These are phyloP conservation scores for Alloascoidea africana DNA, from an alignment of 805 yeast genomes.

Conservation along the genomic window DNA sequence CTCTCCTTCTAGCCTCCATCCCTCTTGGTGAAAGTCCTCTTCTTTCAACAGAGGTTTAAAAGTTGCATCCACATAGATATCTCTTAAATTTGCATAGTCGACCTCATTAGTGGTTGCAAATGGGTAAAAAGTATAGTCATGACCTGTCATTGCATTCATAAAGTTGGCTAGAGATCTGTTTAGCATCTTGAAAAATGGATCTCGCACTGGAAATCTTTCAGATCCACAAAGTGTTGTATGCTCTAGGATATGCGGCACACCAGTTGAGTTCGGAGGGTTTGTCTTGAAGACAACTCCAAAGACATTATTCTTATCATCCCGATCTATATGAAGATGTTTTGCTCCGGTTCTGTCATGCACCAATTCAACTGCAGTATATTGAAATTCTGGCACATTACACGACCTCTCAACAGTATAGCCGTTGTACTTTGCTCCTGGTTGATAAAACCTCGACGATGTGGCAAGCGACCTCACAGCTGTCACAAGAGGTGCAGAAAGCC, in stretches of 20 bases:
- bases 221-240: constrained; percentile 96
- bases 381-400: constrained; percentile 64
- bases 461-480: neutral
- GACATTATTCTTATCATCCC: constrained; percentile 74
- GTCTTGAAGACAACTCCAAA: constrained; percentile 86
- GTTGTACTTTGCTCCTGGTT: constrained; percentile 43
- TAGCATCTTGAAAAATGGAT: constrained; percentile 95
- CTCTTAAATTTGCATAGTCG: constrained; percentile 74
- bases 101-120: constrained; percentile 83
- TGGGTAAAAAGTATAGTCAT: constrained; percentile 90
- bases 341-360: constrained; percentile 59
- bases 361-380: constrained; percentile 63
- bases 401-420: constrained; percentile 58
- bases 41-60: constrained; percentile 63
- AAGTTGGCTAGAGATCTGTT: constrained; percentile 88
- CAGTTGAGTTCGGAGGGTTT: constrained; percentile 88
- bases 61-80: constrained; percentile 79
- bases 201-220: constrained; percentile 79
- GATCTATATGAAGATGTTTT: constrained; percentile 71
- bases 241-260: constrained; percentile 91
- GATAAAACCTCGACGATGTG: constrained; percentile 24
- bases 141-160: constrained; percentile 99
- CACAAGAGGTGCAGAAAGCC: too few relatives aligned
- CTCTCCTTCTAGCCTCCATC: constrained; percentile 87
- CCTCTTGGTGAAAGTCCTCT: constrained; percentile 87